Evolutionary conservation across 208 protist genomes (phyloP), one percentile per base, ranked within the genome.

Genomic region (Leishmania tropica): DNA sequence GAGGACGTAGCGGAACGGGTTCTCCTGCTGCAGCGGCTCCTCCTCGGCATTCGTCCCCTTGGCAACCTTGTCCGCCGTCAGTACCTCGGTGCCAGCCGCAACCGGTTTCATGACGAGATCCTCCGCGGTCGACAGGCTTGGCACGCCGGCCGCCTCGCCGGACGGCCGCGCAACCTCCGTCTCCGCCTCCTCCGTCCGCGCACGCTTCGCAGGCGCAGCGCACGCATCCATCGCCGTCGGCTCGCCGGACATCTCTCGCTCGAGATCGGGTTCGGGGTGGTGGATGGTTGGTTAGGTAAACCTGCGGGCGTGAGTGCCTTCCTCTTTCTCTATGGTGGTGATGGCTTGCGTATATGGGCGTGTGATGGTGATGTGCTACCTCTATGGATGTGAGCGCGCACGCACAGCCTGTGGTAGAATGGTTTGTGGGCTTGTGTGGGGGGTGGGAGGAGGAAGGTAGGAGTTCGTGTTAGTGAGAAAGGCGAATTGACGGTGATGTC

Each of bases 1-100:
- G 51, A 99, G 87, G 42, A 99, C 99, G 84, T 99, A 99, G 78
- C 99, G 98, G 83, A 97, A 85, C 42, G 96, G 94, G 90, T 99
- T 99, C 70, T 99, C 97, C 79, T 87, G 96, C 64, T 99, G 93
- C 45, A 99, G 86, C 64, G 98, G 98, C 92, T 99, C 99, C 42
- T 80, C 75, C 42, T 42, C 60, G 13, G 78, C 68, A 53, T 45
- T 60, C 56, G 56, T 62, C 56, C 56, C 56, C 24, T 62, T 6
- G 8, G n/a, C 31, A 31, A 19, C 60, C 60, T 67, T 37, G 31
- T 62, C 83, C 1, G 77, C 72, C 42, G 60, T 65, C 81, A 75
- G 47, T 75, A 78, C 79, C 73, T 42, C 67, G 7, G 72, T 79
- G 31, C 58, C 64, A 10, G 67, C 11, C 40, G 65, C 64, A 31